Percentiles rank a stretch among this genome's conserved stretches.
phyloP scores from a whole-genome alignment of 176 grass and related monocot species.

The Oryza rufipogon region DNA sequence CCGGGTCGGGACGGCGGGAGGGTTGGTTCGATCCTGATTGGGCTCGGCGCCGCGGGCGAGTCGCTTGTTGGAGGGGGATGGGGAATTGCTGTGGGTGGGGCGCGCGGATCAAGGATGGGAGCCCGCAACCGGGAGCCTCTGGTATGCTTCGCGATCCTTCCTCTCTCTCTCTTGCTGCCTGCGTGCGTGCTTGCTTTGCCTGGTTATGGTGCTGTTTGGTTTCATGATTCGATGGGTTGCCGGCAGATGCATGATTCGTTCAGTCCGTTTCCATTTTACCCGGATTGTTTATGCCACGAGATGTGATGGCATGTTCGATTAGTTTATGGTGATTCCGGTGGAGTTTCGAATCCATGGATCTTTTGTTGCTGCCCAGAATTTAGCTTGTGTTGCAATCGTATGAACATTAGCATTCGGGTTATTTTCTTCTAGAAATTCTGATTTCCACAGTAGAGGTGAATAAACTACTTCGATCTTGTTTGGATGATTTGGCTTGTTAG shows the following conservation, averaged over 20 bases:
- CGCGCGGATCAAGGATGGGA: slow-evolving; percentile 75
- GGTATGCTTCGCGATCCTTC: slow-evolving; percentile 39
- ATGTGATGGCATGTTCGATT: background rate
- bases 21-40: slow-evolving; percentile 5
- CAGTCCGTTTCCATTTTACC: background rate
- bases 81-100: slow-evolving; percentile 83
- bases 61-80: slow-evolving; percentile 35
- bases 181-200: background rate
- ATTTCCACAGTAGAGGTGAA: background rate
- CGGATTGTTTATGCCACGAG: background rate
- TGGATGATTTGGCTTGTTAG: background rate
- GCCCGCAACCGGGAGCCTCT: slow-evolving; percentile 52
- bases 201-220: background rate
- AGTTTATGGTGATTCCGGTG: background rate
- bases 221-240: background rate
- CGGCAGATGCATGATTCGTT: background rate
- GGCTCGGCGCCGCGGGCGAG: background rate
- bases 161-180: too few species aligned
- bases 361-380: background rate
- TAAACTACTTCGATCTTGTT: background rate
- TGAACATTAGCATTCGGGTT: background rate
- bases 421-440: background rate
- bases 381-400: background rate
- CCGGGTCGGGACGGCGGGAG: background rate
- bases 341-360: background rate